Conservation (phyloP, 495 filamentous ascomycete genomes). For the Parmelia sp. region DNA sequence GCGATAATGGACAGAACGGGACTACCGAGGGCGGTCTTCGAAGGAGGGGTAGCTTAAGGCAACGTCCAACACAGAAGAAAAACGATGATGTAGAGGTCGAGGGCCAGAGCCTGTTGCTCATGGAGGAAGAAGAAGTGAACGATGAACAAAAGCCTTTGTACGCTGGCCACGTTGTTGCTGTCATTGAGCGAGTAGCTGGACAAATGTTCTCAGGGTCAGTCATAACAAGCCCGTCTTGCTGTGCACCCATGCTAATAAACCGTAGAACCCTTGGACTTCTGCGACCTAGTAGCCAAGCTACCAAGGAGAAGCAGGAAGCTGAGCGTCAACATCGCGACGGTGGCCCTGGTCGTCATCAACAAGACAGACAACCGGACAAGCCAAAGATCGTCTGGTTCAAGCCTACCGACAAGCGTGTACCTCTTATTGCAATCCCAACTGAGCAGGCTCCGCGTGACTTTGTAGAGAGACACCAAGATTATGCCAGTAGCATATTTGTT, state of each 20-base stretch:
- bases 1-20: slow-evolving; percentile 56
- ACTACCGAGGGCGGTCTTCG: slow-evolving; percentile 71
- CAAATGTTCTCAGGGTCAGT: slow-evolving; percentile 93
- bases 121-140: slow-evolving; percentile 97
- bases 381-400: slow-evolving; percentile 99
- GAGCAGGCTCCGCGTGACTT: slow-evolving; percentile 97
- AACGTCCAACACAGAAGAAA: slow-evolving; percentile 98
- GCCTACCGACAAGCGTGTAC: slow-evolving; percentile 97
- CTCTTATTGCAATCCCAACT: slow-evolving; percentile 94
- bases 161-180: slow-evolving; percentile 92
- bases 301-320: slow-evolving; percentile 98
- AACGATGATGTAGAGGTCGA: slow-evolving; percentile 99
- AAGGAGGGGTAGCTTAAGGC: slow-evolving; percentile 86
- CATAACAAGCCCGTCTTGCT: background rate
- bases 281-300: slow-evolving; percentile 95
- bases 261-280: slow-evolving; percentile 74
- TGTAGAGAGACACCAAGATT: slow-evolving; percentile 96
- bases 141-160: slow-evolving; percentile 97
- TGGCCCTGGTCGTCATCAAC: slow-evolving; percentile 63
- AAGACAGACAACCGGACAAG: slow-evolving; percentile 85
- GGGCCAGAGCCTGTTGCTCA: slow-evolving; percentile 89
- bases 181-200: slow-evolving; percentile 91
- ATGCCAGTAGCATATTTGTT: slow-evolving; percentile 94
- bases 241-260: slow-evolving; percentile 15
- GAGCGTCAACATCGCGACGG: slow-evolving; percentile 90